These are phyloP conservation scores for Favolaschia claudopus DNA, from an alignment of 768 basidiomycete genomes.

Conservation along the genomic window DNA sequence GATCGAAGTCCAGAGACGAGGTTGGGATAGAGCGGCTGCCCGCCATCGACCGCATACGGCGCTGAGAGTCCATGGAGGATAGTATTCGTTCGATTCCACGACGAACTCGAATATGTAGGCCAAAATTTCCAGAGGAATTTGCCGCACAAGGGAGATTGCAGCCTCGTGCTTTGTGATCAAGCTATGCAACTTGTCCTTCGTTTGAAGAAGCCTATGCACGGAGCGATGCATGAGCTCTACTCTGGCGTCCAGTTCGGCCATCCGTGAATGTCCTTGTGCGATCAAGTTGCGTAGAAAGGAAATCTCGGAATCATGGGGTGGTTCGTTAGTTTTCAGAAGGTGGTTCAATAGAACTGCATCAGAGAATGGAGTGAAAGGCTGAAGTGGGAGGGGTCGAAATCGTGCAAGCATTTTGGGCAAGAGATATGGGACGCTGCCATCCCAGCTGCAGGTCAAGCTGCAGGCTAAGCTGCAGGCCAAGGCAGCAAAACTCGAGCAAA, in stretches of 20 bases:
- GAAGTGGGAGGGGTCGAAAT: too few species aligned
- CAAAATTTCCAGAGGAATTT: slow-evolving; percentile 3
- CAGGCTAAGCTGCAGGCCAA: too few species aligned
- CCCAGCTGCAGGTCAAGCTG: too few species aligned
- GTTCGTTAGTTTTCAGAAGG: slow-evolving; percentile 3
- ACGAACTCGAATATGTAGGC: slow-evolving; percentile 1
- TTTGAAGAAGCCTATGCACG: background rate
- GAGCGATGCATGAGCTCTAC: background rate
- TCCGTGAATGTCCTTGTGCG: background rate
- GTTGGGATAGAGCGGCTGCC: background rate
- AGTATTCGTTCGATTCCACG: background rate
- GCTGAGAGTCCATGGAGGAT: background rate
- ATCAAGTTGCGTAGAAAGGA: background rate
- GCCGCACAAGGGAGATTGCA: background rate
- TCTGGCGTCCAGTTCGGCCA: background rate
- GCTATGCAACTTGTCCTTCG: background rate
- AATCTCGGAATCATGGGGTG: background rate
- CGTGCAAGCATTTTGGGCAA: too few species aligned
- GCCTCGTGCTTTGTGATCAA: slow-evolving; percentile 5
- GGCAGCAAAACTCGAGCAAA: too few species aligned
- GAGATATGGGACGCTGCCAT: too few species aligned
- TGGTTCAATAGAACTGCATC: too few species aligned
- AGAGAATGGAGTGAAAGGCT: too few species aligned
- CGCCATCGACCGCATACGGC: slow-evolving; percentile 6
- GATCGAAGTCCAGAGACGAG: background rate